Evolutionary conservation across 768 basidiomycete species (phyloP).

Genomic region (Antrodiella citrinella): DNA sequence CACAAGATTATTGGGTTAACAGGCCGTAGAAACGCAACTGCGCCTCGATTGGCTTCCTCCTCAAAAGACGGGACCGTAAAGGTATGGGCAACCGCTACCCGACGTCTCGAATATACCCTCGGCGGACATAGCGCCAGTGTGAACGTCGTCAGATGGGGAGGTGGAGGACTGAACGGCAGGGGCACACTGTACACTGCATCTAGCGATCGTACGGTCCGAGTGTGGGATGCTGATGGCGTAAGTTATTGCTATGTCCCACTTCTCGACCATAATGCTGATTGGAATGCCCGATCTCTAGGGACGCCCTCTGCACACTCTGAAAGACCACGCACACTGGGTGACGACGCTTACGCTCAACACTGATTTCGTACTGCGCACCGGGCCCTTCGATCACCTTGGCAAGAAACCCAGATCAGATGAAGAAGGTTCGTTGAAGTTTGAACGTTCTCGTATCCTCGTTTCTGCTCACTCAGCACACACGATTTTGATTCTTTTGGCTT

Average conservation of each 20-base stretch:
- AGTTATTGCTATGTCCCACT: conserved; percentile 13
- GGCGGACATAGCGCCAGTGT: conserved; percentile 93
- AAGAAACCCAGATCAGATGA: conserved; percentile 74
- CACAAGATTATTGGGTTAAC: neutral
- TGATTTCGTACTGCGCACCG: conserved; percentile 90
- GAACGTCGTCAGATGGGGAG: conserved; percentile 95
- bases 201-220: conserved; percentile 87
- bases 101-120: conserved; percentile 72
- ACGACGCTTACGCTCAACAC: conserved; percentile 94
- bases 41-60: conserved; percentile 86
- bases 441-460: neutral
- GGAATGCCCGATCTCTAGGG: conserved; percentile 41
- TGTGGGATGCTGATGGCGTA: conserved; percentile 86
- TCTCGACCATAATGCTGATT: neutral
- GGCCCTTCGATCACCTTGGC: conserved; percentile 85
- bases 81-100: conserved; percentile 78
- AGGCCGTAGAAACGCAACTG: conserved; percentile 52
- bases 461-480: no score
- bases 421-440: conserved; percentile 50
- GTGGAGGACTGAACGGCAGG: conserved; percentile 53
- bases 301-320: conserved; percentile 72
- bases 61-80: conserved; percentile 95
- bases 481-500: conserved; percentile 6
- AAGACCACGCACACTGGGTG: conserved; percentile 98
- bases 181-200: conserved; percentile 92